Evolutionary conservation across 805 yeast species (phyloP), one percentile per base, ranked within the genome.

Genomic region (Pichia exigua): DNA sequence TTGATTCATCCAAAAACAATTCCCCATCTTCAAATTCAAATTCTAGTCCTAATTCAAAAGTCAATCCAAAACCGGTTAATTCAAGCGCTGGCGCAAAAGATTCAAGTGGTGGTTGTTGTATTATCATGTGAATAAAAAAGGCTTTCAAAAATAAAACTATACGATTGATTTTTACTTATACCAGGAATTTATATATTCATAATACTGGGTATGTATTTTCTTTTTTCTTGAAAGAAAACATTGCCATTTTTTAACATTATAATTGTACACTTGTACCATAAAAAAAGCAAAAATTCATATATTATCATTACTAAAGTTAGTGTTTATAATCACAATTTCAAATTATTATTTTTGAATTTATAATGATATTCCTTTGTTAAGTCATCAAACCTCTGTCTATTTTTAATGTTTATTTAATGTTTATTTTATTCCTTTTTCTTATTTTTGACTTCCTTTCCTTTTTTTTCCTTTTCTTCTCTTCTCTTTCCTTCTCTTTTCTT

Each of bases 91-190:
- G 52, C 46, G 51, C 54, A 43, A 47, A 52, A 22, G 51, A 49
- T 22, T 61, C 59, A 44, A 59, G 60, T 42, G 66, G 70, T 48
- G 71, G 71, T 13, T 68, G 72, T 52, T 67, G 71, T 61, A 54
- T 56, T 32, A 61, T 68, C 40, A 59, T 67, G 64, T 67, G 54
- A 61, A 28, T 21, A n/a, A 35, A 18, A 10, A 15, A 18, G 22
- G 18, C 17, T 30, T 30, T 30, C 17, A 30, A 30, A 30, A 30
- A 30, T 3, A 15, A 30, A 11, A 10, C 40, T n/a, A n/a, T n/a
- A n/a, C n/a, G n/a, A n/a, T n/a, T n/a, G 26, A 9, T 35, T 42
- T 20, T 44, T 40, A 4, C 12, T 10, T 39, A 12, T 49, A 26
- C 21, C 38, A 21, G n/a, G 32, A 35, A 20, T 35, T 35, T 42